Evolutionary conservation across 192 early-diverging fungal genomes (phyloP).

Genomic region (Backusella circina): DNA sequence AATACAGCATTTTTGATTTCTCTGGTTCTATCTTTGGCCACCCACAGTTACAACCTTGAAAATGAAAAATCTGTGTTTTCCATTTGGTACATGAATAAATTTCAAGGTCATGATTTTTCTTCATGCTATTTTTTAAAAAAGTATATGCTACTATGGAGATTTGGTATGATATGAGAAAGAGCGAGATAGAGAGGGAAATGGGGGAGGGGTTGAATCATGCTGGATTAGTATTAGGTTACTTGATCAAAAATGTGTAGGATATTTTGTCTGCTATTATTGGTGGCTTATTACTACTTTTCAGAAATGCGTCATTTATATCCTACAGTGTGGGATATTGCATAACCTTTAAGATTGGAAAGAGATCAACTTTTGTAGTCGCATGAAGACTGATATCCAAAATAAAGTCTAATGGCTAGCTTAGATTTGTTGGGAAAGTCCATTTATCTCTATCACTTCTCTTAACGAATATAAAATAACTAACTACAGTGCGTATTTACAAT

Average conservation of each 20-base stretch:
- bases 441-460: no score
- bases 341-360: no score
- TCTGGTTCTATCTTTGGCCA: background rate
- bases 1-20: background rate
- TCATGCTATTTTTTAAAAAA: background rate
- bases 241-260: background rate
- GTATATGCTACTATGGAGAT: background rate
- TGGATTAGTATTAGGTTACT: background rate
- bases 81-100: slow-evolving; percentile 1
- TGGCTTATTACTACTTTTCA: background rate
- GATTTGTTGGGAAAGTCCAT: no score
- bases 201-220: background rate
- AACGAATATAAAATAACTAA: no score
- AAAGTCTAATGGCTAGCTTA: no score
- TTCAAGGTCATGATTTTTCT: background rate
- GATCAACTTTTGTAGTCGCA: no score
- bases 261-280: no score
- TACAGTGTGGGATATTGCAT: background rate
- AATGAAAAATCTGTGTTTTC: background rate
- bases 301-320: background rate
- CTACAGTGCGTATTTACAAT: no score
- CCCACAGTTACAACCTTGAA: background rate
- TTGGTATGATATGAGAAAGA: background rate
- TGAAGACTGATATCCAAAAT: no score
- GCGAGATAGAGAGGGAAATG: no score